Evolutionary conservation across 106 monocot genomes (phyloP), one percentile per base, ranked within the genome.

Genomic region (Phalaenopsis aphrodite): DNA sequence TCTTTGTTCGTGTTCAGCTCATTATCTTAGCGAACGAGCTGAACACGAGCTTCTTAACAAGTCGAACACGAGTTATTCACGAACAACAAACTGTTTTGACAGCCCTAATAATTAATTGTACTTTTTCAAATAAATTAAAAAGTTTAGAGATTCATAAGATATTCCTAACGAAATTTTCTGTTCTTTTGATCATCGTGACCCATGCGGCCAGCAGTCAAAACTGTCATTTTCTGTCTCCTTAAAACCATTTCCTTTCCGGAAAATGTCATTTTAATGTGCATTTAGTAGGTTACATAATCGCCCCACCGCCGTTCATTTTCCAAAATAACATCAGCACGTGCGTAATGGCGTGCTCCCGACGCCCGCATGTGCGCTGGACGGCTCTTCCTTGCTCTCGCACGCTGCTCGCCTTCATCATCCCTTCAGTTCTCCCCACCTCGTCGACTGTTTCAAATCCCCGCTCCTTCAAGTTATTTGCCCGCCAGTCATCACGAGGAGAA

Each of bases 301-400:
- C 64, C 5, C 21, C 23, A 23, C 69, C 39, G 39, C 36, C 69
- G 38, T 69, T 39, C 14, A 39, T 39, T 69, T 69, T 69, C 39
- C 39, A 38, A 69, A 69, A 69, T 69, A 69, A 69, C 23, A 12
- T 69, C 69, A 1, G 43, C 74, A 43, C 43, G 74, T 74, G 74
- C 43, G 18, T 45, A 18, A 74, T 30, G 17, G 74, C 74, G 74
- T 45, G 38, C 72, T 41, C 43, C 19, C 8, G 14, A 19, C n/a
- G 42, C 41, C 41, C 42, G 74, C 74, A 74, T 39, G 74, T 11
- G 42, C 42, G 43, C 74, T 19, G 43, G 69, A 69, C 69, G 12
- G 4, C 39, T 37, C 69, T 69, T 39, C 38, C 39, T 12, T 11
- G 43, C n/a, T 19, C 73, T 41, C 5, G 3, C 73, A 73, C 73